A percentile compares a stretch with the other conserved stretches of the same genome.
Conservation (phyloP, 352 stramenopile genomes). For the Globisporangium heterothallicum region DNA sequence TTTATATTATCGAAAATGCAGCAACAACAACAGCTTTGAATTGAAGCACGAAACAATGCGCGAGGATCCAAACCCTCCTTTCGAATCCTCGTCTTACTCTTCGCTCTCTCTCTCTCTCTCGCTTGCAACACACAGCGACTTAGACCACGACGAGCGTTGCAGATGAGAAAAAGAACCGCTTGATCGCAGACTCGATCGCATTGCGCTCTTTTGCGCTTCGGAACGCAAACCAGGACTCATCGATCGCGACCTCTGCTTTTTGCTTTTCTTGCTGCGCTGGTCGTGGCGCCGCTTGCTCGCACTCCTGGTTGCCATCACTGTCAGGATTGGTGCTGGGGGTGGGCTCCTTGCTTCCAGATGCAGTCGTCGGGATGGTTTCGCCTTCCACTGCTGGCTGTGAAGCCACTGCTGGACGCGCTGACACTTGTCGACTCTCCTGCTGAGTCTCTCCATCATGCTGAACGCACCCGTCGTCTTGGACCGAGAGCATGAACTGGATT, state of each 20-base stretch:
- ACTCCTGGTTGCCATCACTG: too few species aligned
- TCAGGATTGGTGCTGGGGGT: background rate
- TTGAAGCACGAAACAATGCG: too few species aligned
- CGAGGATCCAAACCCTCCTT: too few species aligned
- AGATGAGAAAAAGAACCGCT: slow-evolving; percentile 4
- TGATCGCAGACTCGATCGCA: slow-evolving; percentile 18
- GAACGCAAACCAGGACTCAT: slow-evolving; percentile 28
- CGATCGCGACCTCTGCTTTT: background rate
- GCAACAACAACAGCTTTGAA: too few species aligned
- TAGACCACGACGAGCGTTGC: background rate
- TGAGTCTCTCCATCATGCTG: too few species aligned
- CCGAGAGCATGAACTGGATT: slow-evolving; percentile 4
- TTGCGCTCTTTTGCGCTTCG: slow-evolving; percentile 14
- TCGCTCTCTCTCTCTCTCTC: too few species aligned
- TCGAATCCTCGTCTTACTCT: too few species aligned
- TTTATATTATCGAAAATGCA: too few species aligned
- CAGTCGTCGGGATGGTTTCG: background rate
- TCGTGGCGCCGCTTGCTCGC: background rate
- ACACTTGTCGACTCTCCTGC: background rate
- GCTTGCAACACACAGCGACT: too few species aligned
- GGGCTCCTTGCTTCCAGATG: background rate
- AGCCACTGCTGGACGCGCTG: background rate
- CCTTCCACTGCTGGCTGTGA: background rate
- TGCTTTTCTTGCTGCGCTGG: too few species aligned
- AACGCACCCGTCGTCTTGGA: background rate